Evolutionary conservation across 805 yeast genomes (phyloP).

Genomic region (Wickerhamiella dianesei): DNA sequence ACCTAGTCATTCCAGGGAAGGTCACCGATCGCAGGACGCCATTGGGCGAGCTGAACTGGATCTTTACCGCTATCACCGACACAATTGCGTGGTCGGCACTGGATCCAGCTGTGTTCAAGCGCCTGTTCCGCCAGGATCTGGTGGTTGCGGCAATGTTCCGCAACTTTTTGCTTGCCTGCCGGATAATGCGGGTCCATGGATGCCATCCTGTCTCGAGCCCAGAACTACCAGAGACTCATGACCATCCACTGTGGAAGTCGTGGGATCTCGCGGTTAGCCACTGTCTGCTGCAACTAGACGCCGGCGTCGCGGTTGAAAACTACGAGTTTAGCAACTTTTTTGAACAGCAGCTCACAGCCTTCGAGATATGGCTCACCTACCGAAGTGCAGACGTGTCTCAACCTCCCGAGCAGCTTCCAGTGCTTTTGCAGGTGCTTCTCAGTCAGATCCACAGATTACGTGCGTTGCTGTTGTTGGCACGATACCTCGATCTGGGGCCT

Average conservation of each 20-base stretch:
- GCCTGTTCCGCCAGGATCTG: slow-evolving; percentile 83
- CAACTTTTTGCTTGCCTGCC: slow-evolving; percentile 78
- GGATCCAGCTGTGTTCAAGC: slow-evolving; percentile 75
- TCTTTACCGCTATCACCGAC: slow-evolving; percentile 93
- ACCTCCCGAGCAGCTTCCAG: slow-evolving; percentile 92
- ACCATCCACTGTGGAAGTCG: slow-evolving; percentile 92
- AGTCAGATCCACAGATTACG: slow-evolving; percentile 90
- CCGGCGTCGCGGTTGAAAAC: slow-evolving; percentile 24
- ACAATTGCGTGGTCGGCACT: slow-evolving; percentile 95
- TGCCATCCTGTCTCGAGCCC: slow-evolving; percentile 95
- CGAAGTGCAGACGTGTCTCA: slow-evolving; percentile 61
- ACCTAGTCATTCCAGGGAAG: slow-evolving; percentile 69
- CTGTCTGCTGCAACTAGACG: slow-evolving; percentile 45
- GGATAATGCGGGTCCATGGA: slow-evolving; percentile 84
- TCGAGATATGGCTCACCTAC: slow-evolving; percentile 89
- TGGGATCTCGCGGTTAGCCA: slow-evolving; percentile 98
- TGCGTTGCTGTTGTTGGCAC: slow-evolving; percentile 69
- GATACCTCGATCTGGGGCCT: slow-evolving; percentile 87
- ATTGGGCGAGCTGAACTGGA: slow-evolving; percentile 92
- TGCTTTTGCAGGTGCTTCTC: slow-evolving; percentile 77
- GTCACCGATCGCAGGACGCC: slow-evolving; percentile 90
- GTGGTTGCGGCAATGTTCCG: slow-evolving; percentile 95
- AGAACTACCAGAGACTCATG: slow-evolving; percentile 67
- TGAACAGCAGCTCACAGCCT: slow-evolving; percentile 91
- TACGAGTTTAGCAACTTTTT: slow-evolving; percentile 88